phyloP scores from a whole-genome alignment of 257 asterid genomes.

The Anisodus tanguticus region DNA sequence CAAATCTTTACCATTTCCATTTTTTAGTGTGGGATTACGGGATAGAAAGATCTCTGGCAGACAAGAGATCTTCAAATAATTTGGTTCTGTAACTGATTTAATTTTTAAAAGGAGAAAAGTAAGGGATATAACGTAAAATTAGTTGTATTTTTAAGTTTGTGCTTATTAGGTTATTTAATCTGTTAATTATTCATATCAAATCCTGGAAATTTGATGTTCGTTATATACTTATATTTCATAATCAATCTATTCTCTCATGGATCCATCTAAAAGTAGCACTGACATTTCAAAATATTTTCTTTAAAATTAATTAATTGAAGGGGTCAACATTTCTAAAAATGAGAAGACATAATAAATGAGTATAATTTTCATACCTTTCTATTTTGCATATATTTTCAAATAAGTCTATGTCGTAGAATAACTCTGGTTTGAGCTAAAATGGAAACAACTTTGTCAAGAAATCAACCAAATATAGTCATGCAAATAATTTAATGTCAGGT shows the following conservation, averaged over 20 bases:
- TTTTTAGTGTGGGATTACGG: constrained; percentile 38
- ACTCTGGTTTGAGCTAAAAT: not conserved
- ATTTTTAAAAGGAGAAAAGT: not conserved
- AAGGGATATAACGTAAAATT: not conserved
- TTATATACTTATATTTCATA: not conserved
- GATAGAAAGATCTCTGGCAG: constrained; percentile 24
- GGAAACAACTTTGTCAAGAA: not conserved
- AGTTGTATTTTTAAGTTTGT: not conserved
- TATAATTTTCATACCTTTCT: not conserved
- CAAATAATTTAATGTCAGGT: not conserved
- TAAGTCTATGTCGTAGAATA: not conserved
- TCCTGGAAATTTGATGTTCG: not conserved
- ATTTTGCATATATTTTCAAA: not conserved
- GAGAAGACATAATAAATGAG: not conserved
- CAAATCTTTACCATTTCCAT: constrained; percentile 49
- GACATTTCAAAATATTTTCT: not conserved
- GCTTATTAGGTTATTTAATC: not conserved
- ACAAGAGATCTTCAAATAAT: constrained; percentile 38
- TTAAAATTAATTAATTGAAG: not conserved
- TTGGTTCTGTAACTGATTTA: constrained; percentile 20
- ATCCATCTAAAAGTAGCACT: not conserved
- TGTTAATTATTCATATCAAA: not conserved
- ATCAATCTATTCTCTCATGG: not conserved
- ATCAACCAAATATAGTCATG: not conserved
- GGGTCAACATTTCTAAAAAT: constrained; percentile 22